Evolutionary conservation across 192 early-diverging fungal genomes (phyloP), one percentile per base, ranked within the genome.

Genomic region (Pilaira anomala): DNA sequence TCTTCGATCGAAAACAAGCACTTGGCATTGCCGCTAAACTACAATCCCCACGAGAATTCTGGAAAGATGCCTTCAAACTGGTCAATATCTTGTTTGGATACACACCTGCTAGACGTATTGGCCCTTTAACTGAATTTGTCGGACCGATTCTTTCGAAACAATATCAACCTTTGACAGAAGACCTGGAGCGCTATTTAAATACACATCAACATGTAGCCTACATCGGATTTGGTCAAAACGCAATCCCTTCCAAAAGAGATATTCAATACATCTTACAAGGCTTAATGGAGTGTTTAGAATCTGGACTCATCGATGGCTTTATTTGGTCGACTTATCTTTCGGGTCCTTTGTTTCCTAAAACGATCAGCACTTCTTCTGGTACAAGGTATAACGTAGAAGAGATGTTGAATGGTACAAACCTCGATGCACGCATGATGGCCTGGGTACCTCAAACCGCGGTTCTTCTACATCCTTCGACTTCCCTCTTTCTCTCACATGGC

Each of bases 381-480:
- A 21, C 3, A 19, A 22, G 5, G 19, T 26, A 58, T 19, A 40
- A 39, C 19, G 22, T 58, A 5, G 12, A 40, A 7, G 56, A 42
- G 13, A 14, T 58, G 9, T 58, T 58, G 29, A 4, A 41, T 12
- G 7, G 21, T 19, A 58, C 40, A 39, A 13, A 58, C 14, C 4
- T 36, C 3, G 12, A 40, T 42, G 25, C 22, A 1, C 21, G 19
- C 7, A 36, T 76, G 7, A 12, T 26, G 3, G 11, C 13, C 18
- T 75, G 65, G 64, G 62, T 58, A 0, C 69, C 73, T 1, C 76
- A 78, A 60, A 64, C 55, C 13, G 61, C 73, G 1, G 25, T 72
- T 22, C 39, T 75, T 0, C 41, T 60, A n/a, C 76, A 78, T 48
- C 29, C 62, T 2, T 62, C 66, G 0, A 63, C 46, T 1, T 22